Percentiles rank a stretch among this genome's conserved stretches.
Evolutionary conservation across 139 green algal genomes (phyloP).

Genomic region (Chlamydomonas sphaeroides): DNA sequence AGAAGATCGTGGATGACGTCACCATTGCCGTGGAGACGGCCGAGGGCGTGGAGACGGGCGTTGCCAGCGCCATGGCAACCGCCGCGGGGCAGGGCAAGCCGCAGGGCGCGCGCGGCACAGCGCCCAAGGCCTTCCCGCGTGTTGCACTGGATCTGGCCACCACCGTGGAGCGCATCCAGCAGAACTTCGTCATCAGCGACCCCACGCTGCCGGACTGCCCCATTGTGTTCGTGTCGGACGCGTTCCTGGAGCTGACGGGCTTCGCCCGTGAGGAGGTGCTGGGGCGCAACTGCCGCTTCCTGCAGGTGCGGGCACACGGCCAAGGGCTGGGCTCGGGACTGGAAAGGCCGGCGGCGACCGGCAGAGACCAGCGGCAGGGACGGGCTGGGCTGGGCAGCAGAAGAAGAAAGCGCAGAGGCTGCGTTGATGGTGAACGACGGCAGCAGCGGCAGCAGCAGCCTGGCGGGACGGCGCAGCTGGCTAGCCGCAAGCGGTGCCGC

Average conservation of each 20-base stretch:
- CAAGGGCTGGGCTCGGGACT: too few relatives aligned
- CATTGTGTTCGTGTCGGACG: slow-evolving; percentile 95
- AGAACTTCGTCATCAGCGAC: slow-evolving; percentile 98
- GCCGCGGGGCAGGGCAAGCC: background rate
- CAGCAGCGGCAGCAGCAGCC: too few relatives aligned
- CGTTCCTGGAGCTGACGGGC: slow-evolving; percentile 93
- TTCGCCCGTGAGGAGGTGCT: slow-evolving; percentile 96
- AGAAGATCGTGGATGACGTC: slow-evolving; percentile 87
- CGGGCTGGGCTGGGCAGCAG: too few relatives aligned
- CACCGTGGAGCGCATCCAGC: slow-evolving; percentile 98
- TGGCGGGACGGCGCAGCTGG: too few relatives aligned
- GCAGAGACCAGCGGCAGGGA: too few relatives aligned
- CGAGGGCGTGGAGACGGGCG: slow-evolving; percentile 39
- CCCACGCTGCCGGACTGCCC: slow-evolving; percentile 96
- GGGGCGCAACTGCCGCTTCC: slow-evolving; percentile 86
- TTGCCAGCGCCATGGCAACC: background rate
- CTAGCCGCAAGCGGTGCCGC: too few relatives aligned
- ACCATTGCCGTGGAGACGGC: slow-evolving; percentile 74
- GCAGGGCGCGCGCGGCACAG: slow-evolving; percentile 33
- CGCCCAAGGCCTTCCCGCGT: slow-evolving; percentile 82
- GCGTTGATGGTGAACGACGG: too few relatives aligned
- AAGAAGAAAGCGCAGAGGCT: too few relatives aligned
- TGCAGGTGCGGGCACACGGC: slow-evolving; percentile 73
- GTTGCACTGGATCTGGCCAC: slow-evolving; percentile 96
- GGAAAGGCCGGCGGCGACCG: too few relatives aligned